Conservation (phyloP, 805 yeast genomes). For the Spathaspora arborariae region DNA sequence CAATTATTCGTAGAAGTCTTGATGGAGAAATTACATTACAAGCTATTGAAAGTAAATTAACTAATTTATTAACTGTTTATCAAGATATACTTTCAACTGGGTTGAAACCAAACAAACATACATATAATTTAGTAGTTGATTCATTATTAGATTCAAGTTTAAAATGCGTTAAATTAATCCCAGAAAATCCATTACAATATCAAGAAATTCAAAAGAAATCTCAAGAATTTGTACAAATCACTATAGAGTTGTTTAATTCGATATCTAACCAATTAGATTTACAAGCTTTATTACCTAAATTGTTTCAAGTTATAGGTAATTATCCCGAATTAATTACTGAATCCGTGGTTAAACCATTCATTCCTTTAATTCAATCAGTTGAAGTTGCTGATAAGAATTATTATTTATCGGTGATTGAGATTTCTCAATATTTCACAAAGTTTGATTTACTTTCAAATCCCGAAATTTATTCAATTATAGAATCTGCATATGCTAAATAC, state of each 20-base stretch:
- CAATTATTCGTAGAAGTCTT: slow-evolving; percentile 49
- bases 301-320: slow-evolving; percentile 24
- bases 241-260: slow-evolving; percentile 43
- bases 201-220: slow-evolving; percentile 44
- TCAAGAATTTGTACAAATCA: slow-evolving; percentile 41
- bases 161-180: slow-evolving; percentile 31
- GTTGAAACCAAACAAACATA: slow-evolving; percentile 51
- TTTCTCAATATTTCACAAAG: slow-evolving; percentile 21
- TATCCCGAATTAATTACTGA: slow-evolving; percentile 25
- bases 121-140: slow-evolving; percentile 48
- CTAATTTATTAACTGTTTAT: slow-evolving; percentile 60
- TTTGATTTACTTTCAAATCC: slow-evolving; percentile 13
- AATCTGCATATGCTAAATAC: slow-evolving; percentile 28
- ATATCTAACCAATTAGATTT: slow-evolving; percentile 40
- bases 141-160: slow-evolving; percentile 50
- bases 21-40: slow-evolving; percentile 31
- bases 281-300: slow-evolving; percentile 29
- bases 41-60: slow-evolving; percentile 56
- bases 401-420: slow-evolving; percentile 21
- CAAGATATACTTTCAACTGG: slow-evolving; percentile 50
- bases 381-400: neutral
- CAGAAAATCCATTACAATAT: slow-evolving; percentile 43
- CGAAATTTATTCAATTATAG: slow-evolving; percentile 23
- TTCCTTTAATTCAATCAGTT: neutral
- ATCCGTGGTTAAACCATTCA: slow-evolving; percentile 12